Evolutionary conservation across 257 asterid genomes (phyloP), one percentile per base, ranked within the genome.

Genomic region (Ilex aquifolium): DNA sequence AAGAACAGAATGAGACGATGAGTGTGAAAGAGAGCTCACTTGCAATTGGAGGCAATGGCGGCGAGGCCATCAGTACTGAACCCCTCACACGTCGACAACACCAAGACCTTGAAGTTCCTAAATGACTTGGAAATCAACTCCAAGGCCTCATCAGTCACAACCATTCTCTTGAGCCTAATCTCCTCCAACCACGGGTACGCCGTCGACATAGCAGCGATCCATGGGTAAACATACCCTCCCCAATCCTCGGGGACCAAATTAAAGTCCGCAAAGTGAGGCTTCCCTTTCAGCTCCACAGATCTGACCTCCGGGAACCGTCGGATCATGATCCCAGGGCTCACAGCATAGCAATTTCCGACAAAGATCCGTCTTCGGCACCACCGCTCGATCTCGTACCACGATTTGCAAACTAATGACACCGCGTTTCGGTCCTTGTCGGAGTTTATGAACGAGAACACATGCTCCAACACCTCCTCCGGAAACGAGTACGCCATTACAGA

Each of bases 221-320:
- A 91, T 0, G 96, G 98, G 57, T 72, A 44, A 9, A 86, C 79
- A 59, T 73, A 80, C 0, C 81, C 98, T 17, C 98, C 98, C 98
- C 98, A 91, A 0, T 94, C 96, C 17, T 86, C 95, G 36, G 98
- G 98, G 32, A 91, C 95, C 53, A 91, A 80, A 79, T 81, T 88
- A 65, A 91, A 88, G 75, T 88, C 96, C 0, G 96, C 98, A 59
- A 88, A 91, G 84, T 88, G 98, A 55, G 98, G 98, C 82, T 91
- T 88, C 32, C 96, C 96, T 70, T 91, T 91, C 61, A 91, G 68
- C 83, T 84, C 94, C 65, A 91, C 32, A 60, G 88, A 78, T 74
- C 87, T 80, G 49, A 86, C 80, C 66, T 88, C 94, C 8, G 95
- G 96, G 17, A 91, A 91, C 63, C 98, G 40, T 27, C 85, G 87